Evolutionary conservation across 2,329 filamentous ascomycete species (phyloP), one percentile per base, ranked within the genome.

Genomic region (Colletotrichum endophyticum): DNA sequence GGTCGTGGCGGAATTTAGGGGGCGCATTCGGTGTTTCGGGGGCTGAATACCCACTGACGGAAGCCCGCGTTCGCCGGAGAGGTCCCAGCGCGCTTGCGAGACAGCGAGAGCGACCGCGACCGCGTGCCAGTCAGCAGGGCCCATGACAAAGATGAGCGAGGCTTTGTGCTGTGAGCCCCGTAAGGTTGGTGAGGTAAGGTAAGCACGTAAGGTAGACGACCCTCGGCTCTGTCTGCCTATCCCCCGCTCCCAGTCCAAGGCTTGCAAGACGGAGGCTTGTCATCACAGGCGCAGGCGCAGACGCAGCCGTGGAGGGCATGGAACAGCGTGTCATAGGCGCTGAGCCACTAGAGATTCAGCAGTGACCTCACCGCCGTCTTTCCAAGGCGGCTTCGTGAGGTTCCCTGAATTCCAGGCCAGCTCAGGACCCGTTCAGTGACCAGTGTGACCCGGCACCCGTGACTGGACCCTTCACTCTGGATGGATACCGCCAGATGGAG

Each of bases 31-130:
- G 64, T 49, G 66, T 62, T 73, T 69, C 53, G 71, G 71, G 53
- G 71, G 56, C 36, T 39, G 36, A 39, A 16, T 44, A 62, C 25
- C 61, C 68, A 67, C 72, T 62, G 68, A 72, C 62, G 61, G 53
- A 61, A 75, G 68, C 15, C 67, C 72, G 72, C 59, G n/a, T 70
- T 74, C 67, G 44, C 61, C 59, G 32, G 67, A 71, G 59, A 59
- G 59, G 61, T 22, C 71, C 63, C 64, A 62, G 56, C 34, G 25
- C 22, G 19, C 32, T 49, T 49, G 53, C 36, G 34, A 66, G 63
- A 39, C 22, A 69, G 66, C 22, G 27, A 59, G 22, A 34, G 32
- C 27, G 49, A 70, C 25, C 53, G 22, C 19, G 56, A 49, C 44
- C 44, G 44, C 44, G 44, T 49, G 44, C 44, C 19, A 49, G 44